phyloP scores from a whole-genome alignment of 805 yeast species.

The Cyberlindnera euphorbiae region DNA sequence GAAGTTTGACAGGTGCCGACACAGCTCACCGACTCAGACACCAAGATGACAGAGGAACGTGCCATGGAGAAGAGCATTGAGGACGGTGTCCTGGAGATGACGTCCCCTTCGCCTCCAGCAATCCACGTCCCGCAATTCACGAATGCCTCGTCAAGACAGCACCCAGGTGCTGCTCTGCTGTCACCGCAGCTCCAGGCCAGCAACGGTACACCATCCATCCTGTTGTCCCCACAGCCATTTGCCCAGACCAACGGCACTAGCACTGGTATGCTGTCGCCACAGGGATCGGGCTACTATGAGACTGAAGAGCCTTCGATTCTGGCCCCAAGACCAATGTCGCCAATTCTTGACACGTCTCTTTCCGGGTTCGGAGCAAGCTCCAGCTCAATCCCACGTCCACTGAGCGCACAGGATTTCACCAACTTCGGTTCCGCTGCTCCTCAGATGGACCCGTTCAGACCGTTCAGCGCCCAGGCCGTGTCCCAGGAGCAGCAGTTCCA shows the following conservation, averaged over 20 bases:
- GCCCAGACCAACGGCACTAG: constrained; percentile 4
- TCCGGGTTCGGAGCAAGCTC: constrained; percentile 11
- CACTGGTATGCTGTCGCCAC: constrained; percentile 39
- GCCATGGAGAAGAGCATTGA: constrained; percentile 14
- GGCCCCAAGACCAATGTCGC: constrained; percentile 21
- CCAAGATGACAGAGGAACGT: constrained; percentile 2
- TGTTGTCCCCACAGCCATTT: constrained; percentile 14
- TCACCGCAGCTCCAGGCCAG: constrained; percentile 26
- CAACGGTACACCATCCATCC: constrained; percentile 6
- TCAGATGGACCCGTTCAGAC: constrained; percentile 15
- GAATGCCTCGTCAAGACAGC: constrained; percentile 24
- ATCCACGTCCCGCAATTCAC: constrained; percentile 1
- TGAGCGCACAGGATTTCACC: constrained; percentile 24
- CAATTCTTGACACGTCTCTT: constrained; percentile 21
- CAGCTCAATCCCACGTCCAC: constrained; percentile 19
- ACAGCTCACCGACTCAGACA: too few relatives aligned
- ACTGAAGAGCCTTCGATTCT: constrained; percentile 11
- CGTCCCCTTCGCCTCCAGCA: constrained; percentile 8
- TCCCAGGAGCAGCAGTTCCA: constrained; percentile 4
- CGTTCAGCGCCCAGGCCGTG: constrained; percentile 19
- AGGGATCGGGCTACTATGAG: constrained; percentile 32
- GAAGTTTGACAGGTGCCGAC: constrained; percentile 4
- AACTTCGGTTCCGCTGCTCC: constrained; percentile 3
- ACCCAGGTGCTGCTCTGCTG: constrained; percentile 37
- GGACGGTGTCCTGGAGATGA: constrained; percentile 11